phyloP scores from a whole-genome alignment of 257 asterid species.

The Apocynum venetum region DNA sequence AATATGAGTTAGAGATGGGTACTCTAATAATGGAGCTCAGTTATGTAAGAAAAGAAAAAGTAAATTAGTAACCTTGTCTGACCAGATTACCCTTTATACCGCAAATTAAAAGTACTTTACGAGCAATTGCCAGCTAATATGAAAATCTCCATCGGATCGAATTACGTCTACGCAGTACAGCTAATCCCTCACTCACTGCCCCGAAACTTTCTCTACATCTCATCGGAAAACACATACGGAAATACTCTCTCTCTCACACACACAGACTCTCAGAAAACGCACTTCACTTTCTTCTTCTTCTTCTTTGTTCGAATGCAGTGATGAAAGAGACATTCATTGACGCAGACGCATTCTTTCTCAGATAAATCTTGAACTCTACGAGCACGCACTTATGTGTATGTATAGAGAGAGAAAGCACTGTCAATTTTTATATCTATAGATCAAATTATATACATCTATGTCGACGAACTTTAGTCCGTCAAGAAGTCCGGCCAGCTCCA shows the following conservation, averaged over 20 bases:
- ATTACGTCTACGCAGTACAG: slow-evolving; percentile 5
- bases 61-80: no score
- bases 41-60: no score
- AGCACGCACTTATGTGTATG: neutral
- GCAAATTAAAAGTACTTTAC: neutral
- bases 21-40: no score
- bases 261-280: neutral
- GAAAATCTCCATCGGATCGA: neutral
- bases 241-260: neutral
- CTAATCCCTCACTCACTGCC: slow-evolving; percentile 8
- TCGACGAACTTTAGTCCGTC: slow-evolving; percentile 60
- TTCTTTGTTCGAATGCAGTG: slow-evolving; percentile 11
- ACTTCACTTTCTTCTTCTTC: neutral
- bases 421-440: neutral
- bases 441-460: slow-evolving; percentile 25
- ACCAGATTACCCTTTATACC: neutral
- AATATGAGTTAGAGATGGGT: no score
- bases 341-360: neutral
- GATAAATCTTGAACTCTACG: neutral
- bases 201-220: slow-evolving; percentile 10
- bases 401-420: neutral
- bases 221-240: neutral
- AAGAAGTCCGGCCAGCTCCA: slow-evolving; percentile 64
- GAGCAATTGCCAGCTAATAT: slow-evolving; percentile 24
- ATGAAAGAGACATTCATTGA: neutral